Base-by-base conservation (phyloP, 257 asterid species). In the Henckelia pumila region DNA sequence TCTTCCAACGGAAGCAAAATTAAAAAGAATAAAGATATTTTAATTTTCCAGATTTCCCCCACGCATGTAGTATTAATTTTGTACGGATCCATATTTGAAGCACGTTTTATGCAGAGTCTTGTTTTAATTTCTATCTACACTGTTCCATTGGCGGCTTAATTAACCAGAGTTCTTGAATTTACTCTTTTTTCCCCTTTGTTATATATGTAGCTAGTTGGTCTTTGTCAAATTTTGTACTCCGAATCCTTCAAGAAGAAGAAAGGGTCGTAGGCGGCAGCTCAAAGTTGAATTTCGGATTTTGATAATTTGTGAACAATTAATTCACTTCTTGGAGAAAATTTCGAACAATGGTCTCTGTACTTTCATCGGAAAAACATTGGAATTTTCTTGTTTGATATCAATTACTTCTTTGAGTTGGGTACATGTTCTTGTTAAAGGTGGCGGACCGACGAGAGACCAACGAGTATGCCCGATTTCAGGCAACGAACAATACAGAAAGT, bases 381-480 rank as follows among this genome's bases (percentile, higher is more conserved):
- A 26, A 3, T 26, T 26, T 26, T 5, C 5, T 26, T 26, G 3
- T 3, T 26, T 6, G 29, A 26, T 26, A 1, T 26, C 5, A 26
- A 6, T 26, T 26, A 1, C 3, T 26, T 26, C 0, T 26, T 16
- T 26, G 20, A 32, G 32, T 10, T 20, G 20, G 20, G 68, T 84
- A 71, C 77, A 78, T 83, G 81, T 79, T 75, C 76, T 55, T 76
- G 29, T 66, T 53, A 68, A 88, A 83, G 78, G 92, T 91, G 97
- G 96, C 96, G 93, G 80, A 83, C 53, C 65, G 73, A 78, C 74
- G 75, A 56, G 89, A 80, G 21, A 76, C 70, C 74, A 81, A 80
- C 66, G 83, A 77, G 64, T 69, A 77, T 78, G 85, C 66, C 50
- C 74, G 81, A 56, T 23, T 71, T 71, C 81, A 78, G 66, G 73